Conservation (phyloP, 2,329 filamentous ascomycete genomes). For the Phialocephala subalpina region DNA sequence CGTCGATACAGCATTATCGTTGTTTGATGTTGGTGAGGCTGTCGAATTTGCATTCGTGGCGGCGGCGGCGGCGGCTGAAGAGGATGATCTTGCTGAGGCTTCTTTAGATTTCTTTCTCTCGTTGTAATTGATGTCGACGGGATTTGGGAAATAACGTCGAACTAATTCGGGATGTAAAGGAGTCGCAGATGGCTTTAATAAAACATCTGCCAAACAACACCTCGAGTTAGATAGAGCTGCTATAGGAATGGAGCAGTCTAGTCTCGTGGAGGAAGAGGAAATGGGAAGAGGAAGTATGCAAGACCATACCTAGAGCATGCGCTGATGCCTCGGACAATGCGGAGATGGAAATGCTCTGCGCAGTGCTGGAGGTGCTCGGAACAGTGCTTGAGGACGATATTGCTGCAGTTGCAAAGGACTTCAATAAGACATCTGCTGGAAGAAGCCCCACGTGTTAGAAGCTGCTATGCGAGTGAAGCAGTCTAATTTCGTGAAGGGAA, state of each 20-base stretch:
- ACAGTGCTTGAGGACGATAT: neutral
- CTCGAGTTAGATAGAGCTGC: neutral
- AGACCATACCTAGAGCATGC: neutral
- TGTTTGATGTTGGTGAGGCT: neutral
- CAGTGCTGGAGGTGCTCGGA: neutral
- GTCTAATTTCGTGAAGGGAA: neutral
- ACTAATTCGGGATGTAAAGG: neutral
- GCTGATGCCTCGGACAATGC: neutral
- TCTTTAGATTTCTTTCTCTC: neutral
- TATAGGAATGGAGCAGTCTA: slow-evolving; percentile 6
- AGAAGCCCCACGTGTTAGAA: neutral
- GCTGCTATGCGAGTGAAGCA: slow-evolving; percentile 1
- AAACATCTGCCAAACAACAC: neutral
- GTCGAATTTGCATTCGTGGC: neutral
- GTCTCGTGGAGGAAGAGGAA: neutral
- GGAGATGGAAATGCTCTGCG: no score
- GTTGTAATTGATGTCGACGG: neutral
- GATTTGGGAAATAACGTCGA: neutral
- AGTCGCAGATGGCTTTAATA: neutral
- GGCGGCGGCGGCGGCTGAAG: neutral
- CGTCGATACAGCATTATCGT: slow-evolving; percentile 2
- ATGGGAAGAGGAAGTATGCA: no score
- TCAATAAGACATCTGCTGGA: neutral
- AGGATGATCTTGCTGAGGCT: neutral
- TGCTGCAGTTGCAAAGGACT: no score